Conservation (phyloP, 1,139 yeast genomes). For the Scheffersomyces parashehatae region DNA sequence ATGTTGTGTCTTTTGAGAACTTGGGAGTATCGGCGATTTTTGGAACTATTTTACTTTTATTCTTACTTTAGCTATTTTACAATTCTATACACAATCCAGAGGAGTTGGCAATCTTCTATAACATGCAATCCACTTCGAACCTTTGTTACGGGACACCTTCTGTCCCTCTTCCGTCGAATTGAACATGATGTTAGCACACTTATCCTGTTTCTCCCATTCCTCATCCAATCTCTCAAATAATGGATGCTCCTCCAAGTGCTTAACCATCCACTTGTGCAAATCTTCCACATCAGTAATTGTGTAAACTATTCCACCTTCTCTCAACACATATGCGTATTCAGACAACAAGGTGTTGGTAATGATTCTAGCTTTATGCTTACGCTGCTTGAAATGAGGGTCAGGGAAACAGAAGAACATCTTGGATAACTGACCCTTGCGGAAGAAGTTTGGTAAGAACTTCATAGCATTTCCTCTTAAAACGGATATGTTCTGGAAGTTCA, state of each 20-base stretch:
- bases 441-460: conserved; percentile 95
- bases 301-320: conserved; percentile 84
- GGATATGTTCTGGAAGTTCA: conserved; percentile 73
- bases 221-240: conserved; percentile 75
- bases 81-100: conserved; percentile 26
- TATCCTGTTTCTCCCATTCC: conserved; percentile 79
- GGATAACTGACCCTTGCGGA: conserved; percentile 72
- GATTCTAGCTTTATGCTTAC: conserved; percentile 96
- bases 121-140: conserved; percentile 86
- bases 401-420: conserved; percentile 99
- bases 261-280: conserved; percentile 94
- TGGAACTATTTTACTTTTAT: not conserved
- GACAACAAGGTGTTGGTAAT: conserved; percentile 83
- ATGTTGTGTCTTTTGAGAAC: too few relatives aligned
- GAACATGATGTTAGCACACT: conserved; percentile 84
- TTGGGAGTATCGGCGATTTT: not conserved
- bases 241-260: conserved; percentile 88
- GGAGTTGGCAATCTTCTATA: conserved; percentile 74
- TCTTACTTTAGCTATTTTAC: not conserved
- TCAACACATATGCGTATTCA: conserved; percentile 89
- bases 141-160: conserved; percentile 88
- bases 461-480: conserved; percentile 95
- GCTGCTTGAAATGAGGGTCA: conserved; percentile 96
- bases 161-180: conserved; percentile 96
- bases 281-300: conserved; percentile 97